phyloP scores from a whole-genome alignment of 768 basidiomycete genomes.

The Pisolithus tinctorius region DNA sequence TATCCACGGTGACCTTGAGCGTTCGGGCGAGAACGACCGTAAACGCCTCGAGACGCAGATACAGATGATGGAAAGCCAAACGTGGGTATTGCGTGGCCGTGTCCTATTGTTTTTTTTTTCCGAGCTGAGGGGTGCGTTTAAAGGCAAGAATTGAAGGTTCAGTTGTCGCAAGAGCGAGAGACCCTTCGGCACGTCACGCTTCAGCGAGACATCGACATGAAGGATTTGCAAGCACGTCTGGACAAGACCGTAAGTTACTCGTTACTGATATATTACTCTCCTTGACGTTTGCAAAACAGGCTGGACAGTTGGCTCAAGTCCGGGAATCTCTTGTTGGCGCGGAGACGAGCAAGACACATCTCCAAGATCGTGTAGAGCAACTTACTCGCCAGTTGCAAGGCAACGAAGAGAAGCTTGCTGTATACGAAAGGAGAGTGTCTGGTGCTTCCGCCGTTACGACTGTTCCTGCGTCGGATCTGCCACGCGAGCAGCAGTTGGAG shows the following conservation, averaged over 20 bases:
- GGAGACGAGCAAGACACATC: slow-evolving; percentile 72
- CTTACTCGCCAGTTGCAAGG: slow-evolving; percentile 58
- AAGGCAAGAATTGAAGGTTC: slow-evolving; percentile 69
- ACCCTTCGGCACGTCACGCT: slow-evolving; percentile 62
- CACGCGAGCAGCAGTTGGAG: slow-evolving; percentile 74
- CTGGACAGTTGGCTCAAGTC: slow-evolving; percentile 56
- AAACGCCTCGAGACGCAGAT: slow-evolving; percentile 74
- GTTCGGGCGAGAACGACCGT: slow-evolving; percentile 77
- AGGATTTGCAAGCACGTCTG: slow-evolving; percentile 64
- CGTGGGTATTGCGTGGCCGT: slow-evolving; percentile 37
- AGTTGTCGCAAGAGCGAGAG: slow-evolving; percentile 72
- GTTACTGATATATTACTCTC: neutral
- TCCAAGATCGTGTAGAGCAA: slow-evolving; percentile 54
- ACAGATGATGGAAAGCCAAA: slow-evolving; percentile 71
- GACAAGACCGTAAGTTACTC: slow-evolving; percentile 56
- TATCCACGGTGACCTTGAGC: slow-evolving; percentile 85
- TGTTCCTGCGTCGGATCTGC: slow-evolving; percentile 38
- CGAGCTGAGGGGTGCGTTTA: neutral
- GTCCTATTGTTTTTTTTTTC: neutral
- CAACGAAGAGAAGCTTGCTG: slow-evolving; percentile 77
- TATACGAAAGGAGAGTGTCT: slow-evolving; percentile 67
- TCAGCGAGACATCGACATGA: slow-evolving; percentile 75
- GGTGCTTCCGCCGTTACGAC: slow-evolving; percentile 25
- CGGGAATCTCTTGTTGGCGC: slow-evolving; percentile 66
- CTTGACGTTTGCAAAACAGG: slow-evolving; percentile 32